These are phyloP conservation scores for Asterionellopsis glacialis DNA, from an alignment of 108 stramenopile species.

Conservation along the genomic window DNA sequence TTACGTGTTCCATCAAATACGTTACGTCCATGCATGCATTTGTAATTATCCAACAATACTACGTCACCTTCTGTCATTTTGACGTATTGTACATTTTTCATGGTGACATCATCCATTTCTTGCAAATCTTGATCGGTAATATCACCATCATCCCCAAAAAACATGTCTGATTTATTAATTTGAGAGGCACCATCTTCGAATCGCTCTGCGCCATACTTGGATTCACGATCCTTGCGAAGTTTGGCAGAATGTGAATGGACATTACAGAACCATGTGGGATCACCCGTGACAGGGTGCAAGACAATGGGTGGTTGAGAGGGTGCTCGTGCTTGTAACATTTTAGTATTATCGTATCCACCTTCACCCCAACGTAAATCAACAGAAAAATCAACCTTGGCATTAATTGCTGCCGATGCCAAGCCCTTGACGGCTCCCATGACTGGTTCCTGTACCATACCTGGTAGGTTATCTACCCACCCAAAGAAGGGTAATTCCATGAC, in stretches of 20 bases:
- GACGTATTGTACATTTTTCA: conserved; percentile 77
- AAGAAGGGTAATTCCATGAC: conserved; percentile 92
- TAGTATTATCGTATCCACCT: conserved; percentile 79
- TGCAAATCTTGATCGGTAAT: conserved; percentile 65
- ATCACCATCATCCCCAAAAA: conserved; percentile 81
- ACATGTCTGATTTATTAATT: conserved; percentile 93
- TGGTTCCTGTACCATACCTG: conserved; percentile 47
- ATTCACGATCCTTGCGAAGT: conserved; percentile 79
- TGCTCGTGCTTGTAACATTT: conserved; percentile 83
- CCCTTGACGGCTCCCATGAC: conserved; percentile 65
- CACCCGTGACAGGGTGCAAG: conserved; percentile 76
- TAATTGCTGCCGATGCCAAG: conserved; percentile 72
- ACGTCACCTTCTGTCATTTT: conserved; percentile 89
- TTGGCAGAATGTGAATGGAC: conserved; percentile 85
- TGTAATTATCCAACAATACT: conserved; percentile 89
- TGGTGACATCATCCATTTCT: conserved; percentile 82
- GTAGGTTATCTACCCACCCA: conserved; percentile 76
- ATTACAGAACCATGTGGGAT: conserved; percentile 91
- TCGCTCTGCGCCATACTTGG: conserved; percentile 81
- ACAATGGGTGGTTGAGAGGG: conserved; percentile 86
- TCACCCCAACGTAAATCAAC: conserved; percentile 83
- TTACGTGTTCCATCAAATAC: conserved; percentile 90
- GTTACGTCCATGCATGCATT: conserved; percentile 90
- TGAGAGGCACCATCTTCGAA: conserved; percentile 89
- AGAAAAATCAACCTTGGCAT: conserved; percentile 86